Conservation (phyloP, 306 rosid genomes). For the Erythrophleum fordii region DNA sequence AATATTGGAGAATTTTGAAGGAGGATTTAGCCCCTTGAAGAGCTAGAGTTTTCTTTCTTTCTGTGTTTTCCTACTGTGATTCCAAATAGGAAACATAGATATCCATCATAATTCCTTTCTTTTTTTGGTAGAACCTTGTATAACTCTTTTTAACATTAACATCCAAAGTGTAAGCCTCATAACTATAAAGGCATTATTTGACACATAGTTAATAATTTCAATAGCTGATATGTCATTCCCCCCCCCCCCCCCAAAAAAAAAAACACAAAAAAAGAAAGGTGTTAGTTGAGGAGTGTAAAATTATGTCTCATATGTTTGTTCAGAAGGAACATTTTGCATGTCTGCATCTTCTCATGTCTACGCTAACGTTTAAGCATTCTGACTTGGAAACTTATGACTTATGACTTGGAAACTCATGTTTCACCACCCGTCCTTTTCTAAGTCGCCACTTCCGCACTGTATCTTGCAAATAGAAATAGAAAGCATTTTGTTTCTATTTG, state of each 20-base stretch:
- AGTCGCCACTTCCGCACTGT: background rate
- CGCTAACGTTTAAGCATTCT: background rate
- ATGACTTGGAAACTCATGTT: background rate
- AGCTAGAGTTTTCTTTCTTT: background rate
- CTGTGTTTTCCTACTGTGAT: background rate
- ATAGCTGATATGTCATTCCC: background rate
- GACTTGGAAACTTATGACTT: background rate
- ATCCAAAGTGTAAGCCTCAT: background rate
- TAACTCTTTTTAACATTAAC: background rate
- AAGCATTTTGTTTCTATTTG: background rate
- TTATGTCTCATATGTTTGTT: background rate
- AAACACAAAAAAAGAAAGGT: no score
- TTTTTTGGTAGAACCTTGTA: background rate
- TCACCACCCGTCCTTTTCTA: background rate
- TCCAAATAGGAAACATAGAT: background rate
- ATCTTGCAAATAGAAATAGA: background rate
- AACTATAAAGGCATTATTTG: background rate
- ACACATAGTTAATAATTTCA: background rate
- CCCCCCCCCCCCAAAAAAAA: no score
- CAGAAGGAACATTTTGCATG: background rate
- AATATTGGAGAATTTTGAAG: background rate
- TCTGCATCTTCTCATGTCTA: background rate
- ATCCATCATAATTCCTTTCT: background rate
- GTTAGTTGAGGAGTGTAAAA: background rate
- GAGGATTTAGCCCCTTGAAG: background rate